These are phyloP conservation scores for Candida maris DNA, from an alignment of 805 yeast species.

Conservation along the genomic window DNA sequence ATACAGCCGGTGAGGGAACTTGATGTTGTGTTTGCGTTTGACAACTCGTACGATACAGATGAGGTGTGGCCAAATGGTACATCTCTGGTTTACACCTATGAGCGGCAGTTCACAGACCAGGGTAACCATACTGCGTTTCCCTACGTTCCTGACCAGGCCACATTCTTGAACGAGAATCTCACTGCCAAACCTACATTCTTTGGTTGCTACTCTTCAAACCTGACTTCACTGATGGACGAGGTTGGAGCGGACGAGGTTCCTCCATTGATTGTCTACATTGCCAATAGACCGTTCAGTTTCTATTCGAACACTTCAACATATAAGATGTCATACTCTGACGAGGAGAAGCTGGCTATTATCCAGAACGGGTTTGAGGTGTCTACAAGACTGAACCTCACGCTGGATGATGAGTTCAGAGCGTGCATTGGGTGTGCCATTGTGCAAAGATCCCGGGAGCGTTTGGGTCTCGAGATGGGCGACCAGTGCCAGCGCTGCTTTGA, in stretches of 20 bases:
- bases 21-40: constrained; percentile 63
- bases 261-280: constrained; percentile 74
- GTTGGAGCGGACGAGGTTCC: constrained; percentile 42
- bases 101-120: constrained; percentile 51
- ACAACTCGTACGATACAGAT: constrained; percentile 63
- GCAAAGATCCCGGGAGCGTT: constrained; percentile 72
- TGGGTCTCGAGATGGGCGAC: constrained; percentile 53
- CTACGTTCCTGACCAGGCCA: constrained; percentile 65
- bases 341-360: constrained; percentile 57
- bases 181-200: constrained; percentile 74
- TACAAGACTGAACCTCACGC: constrained; percentile 61
- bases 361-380: constrained; percentile 72
- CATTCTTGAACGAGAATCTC: constrained; percentile 58
- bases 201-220: constrained; percentile 70
- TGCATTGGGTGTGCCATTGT: constrained; percentile 83
- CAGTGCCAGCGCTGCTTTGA: constrained; percentile 72
- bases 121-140: constrained; percentile 69
- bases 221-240: constrained; percentile 48
- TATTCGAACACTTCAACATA: constrained; percentile 71
- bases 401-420: constrained; percentile 64
- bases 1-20: constrained; percentile 56
- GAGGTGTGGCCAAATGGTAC: constrained; percentile 65
- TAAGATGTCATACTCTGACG: constrained; percentile 56
- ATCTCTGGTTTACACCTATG: constrained; percentile 52
- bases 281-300: constrained; percentile 65